Evolutionary conservation across 768 basidiomycete genomes (phyloP), one percentile per base, ranked within the genome.

Genomic region (Gautieria morchelliformis): DNA sequence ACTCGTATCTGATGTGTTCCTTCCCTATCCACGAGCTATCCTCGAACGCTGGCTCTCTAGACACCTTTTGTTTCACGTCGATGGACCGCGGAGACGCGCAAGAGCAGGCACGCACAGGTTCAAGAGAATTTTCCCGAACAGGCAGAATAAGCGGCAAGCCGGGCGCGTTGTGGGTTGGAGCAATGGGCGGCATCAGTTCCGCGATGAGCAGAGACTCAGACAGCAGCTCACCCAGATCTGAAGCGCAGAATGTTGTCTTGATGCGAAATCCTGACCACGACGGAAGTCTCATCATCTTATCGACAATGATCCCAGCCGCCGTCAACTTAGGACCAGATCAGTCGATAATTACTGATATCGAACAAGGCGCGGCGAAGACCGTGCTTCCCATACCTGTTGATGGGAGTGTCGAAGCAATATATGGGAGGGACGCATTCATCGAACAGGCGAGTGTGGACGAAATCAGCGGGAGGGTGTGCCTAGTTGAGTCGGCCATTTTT

Each of bases 391-490:
- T 20, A 10, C 19, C 19, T 20, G 5, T 20, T 10, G 4, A 46
- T 11, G 24, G 11, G 45, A 19, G 24, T 46, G 45, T 20, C 10
- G 45, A 17, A n/a, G 45, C 27, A 6, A 8, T 2, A 19, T 2
- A 14, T 10, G 2, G 45, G 24, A 11, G 44, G 20, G 20, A 15
- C 11, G 35, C n/a, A 20, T n/a, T 30, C 27, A 22, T 53, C 14
- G 52, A 45, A 8, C 44, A 47, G 42, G 54, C 44, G 44, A 45
- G 37, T 33, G 54, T 56, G 19, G 22, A 47, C 12, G n/a, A 33
- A 24, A 32, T 45, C 42, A 56, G 54, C 44, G 54, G 54, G 9
- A 44, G 27, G 19, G 42, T 41, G 54, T 44, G 46, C 42, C 46
- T 56, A 32, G 32, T 46, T 11, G 32, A 44, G 32, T 33, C 41